Conservation (phyloP, 371 early-diverging fungal genomes). For the Fennellomyces sp. region DNA sequence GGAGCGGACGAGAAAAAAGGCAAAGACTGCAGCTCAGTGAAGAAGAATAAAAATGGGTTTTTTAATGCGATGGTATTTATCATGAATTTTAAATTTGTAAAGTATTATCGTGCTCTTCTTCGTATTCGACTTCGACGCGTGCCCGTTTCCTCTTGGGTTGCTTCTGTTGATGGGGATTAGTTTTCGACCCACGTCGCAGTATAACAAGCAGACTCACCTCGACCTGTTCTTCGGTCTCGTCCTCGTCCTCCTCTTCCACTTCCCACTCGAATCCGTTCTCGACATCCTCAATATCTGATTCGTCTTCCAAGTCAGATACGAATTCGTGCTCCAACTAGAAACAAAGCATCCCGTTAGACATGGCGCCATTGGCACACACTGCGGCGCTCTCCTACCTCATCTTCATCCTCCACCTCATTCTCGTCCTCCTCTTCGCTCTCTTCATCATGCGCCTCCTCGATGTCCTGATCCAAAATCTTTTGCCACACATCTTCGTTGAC, state of each 20-base stretch:
- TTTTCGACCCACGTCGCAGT: too few relatives aligned
- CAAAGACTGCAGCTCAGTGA: slow-evolving; percentile 8
- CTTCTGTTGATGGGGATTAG: not conserved
- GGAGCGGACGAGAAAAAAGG: slow-evolving; percentile 45
- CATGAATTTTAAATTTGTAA: slow-evolving; percentile 12
- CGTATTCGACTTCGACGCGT: slow-evolving; percentile 24
- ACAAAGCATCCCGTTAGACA: not conserved
- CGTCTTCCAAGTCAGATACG: slow-evolving; percentile 25
- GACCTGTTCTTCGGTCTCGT: slow-evolving; percentile 6
- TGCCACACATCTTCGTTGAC: slow-evolving; percentile 90
- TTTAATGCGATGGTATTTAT: not conserved
- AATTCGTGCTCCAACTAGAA: slow-evolving; percentile 17
- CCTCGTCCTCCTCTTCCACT: slow-evolving; percentile 15
- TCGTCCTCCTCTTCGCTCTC: slow-evolving; percentile 75
- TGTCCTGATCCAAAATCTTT: slow-evolving; percentile 71
- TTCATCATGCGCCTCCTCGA: slow-evolving; percentile 75
- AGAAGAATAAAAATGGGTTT: not conserved
- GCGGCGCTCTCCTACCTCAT: slow-evolving; percentile 41
- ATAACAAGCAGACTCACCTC: too few relatives aligned
- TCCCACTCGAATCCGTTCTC: slow-evolving; percentile 26
- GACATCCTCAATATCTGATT: slow-evolving; percentile 26
- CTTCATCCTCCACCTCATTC: slow-evolving; percentile 58
- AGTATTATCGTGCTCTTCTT: slow-evolving; percentile 17
- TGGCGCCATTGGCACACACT: not conserved
- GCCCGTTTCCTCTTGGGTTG: slow-evolving; percentile 20